These are phyloP conservation scores for Pugionium cornutum DNA, from an alignment of 345 rosid species.

Conservation along the genomic window DNA sequence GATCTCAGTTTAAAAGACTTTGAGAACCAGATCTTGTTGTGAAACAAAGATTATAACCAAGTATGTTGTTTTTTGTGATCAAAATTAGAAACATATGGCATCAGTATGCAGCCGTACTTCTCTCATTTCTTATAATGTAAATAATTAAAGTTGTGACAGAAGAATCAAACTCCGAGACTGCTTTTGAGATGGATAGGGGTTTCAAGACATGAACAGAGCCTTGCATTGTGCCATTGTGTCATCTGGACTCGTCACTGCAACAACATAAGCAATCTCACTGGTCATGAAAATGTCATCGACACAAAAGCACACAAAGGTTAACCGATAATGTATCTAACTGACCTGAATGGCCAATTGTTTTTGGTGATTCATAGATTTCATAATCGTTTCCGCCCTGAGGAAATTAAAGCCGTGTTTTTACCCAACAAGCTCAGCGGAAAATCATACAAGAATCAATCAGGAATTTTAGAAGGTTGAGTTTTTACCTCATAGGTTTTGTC, in stretches of 20 bases:
- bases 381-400: constrained; percentile 86
- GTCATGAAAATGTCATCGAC: constrained; percentile 5
- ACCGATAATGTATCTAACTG: constrained; percentile 17
- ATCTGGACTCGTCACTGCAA: constrained; percentile 78
- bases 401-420: constrained; percentile 14
- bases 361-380: constrained; percentile 84
- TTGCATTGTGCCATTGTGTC: constrained; percentile 55
- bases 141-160: constrained; percentile 31
- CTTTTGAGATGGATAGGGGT: constrained; percentile 8
- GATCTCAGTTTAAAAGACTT: not conserved
- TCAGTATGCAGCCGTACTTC: not conserved
- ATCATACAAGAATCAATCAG: not conserved
- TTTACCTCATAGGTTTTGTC: constrained; percentile 95
- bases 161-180: constrained; percentile 19
- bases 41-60: constrained; percentile 10
- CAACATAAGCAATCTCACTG: constrained; percentile 26
- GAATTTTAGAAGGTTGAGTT: not conserved
- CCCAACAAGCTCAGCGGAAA: constrained; percentile 1
- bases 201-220: constrained; percentile 44
- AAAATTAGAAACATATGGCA: constrained; percentile 27
- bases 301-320: not conserved
- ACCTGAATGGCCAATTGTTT: constrained; percentile 92
- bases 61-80: constrained; percentile 21
- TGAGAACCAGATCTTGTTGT: constrained; percentile 10
- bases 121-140: constrained; percentile 31